Evolutionary conservation across 345 rosid species (phyloP), one percentile per base, ranked within the genome.

Genomic region (Linum lewisii): DNA sequence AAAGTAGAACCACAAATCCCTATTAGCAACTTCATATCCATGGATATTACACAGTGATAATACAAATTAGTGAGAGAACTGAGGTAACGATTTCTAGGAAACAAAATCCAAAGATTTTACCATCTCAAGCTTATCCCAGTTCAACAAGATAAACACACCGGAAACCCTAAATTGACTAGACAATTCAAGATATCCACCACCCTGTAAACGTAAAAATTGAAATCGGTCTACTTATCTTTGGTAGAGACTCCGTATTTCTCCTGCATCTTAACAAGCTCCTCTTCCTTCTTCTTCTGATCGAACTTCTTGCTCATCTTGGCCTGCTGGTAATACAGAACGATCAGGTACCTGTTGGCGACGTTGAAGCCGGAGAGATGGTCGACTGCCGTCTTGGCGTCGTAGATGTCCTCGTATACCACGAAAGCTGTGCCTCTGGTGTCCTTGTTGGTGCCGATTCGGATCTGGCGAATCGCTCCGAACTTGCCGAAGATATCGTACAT

Each of bases 401-500:
- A 85, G 66, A 93, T 93, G 62, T 93, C 99, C 76, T 93, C 97
- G 73, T 89, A 93, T 5, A 89, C 92, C 10, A 93, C 97, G 69
- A 82, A 93, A 13, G 99, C 99, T 5, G 97, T 85, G 4, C 95
- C 99, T 37, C 95, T 84, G 0, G 99, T 93, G 70, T 84, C 96
- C 79, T 93, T 93, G 75, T 78, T 76, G 53, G 77, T 83, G 2
- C 99, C 99, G 64, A 89, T 78, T 4, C 99, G 91, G 62, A 93
- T 89, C 85, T 93, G 99, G 21, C 96, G 94, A 29, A 93, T 93
- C 56, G 92, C 95, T 0, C 97, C 99, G 77, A 87, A 93, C 68
- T 93, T 93, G 29, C 97, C 96, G 78, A 93, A 93, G 56, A 93
- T 93, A 62, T 93, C 99, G 83, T 93, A 93, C 95, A 89, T 93